Evolutionary conservation across 352 stramenopile genomes (phyloP).

Genomic region (Pythium periplocum): DNA sequence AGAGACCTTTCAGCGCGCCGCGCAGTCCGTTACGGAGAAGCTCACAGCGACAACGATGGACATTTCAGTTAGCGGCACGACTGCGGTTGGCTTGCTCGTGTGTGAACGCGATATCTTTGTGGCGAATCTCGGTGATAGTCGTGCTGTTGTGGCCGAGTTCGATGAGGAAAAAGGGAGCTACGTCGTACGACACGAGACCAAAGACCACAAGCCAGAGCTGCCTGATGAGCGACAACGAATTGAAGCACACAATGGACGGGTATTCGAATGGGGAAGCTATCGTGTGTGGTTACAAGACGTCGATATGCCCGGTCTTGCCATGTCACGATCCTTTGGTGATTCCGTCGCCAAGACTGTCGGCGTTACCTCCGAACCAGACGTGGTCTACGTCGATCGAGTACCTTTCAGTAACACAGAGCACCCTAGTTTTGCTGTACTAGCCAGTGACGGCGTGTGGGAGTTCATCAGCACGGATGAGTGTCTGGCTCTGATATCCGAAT

Average conservation of each 20-base stretch:
- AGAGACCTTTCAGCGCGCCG: slow-evolving; percentile 49
- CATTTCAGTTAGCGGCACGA: slow-evolving; percentile 75
- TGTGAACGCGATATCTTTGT: slow-evolving; percentile 57
- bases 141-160: slow-evolving; percentile 48
- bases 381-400: slow-evolving; percentile 38
- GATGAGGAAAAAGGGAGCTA: slow-evolving; percentile 29
- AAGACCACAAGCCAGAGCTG: slow-evolving; percentile 78
- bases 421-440: slow-evolving; percentile 62
- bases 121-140: slow-evolving; percentile 72
- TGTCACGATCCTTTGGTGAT: slow-evolving; percentile 82
- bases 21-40: slow-evolving; percentile 29
- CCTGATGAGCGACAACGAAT: slow-evolving; percentile 65
- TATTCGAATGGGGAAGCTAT: slow-evolving; percentile 76
- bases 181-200: slow-evolving; percentile 51
- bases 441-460: slow-evolving; percentile 83
- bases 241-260: slow-evolving; percentile 58
- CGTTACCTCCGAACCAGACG: slow-evolving; percentile 66
- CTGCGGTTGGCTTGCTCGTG: slow-evolving; percentile 58
- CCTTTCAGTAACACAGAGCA: slow-evolving; percentile 16
- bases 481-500: slow-evolving; percentile 51
- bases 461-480: slow-evolving; percentile 75
- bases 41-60: slow-evolving; percentile 53
- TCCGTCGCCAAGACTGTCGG: slow-evolving; percentile 72
- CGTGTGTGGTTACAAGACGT: slow-evolving; percentile 84
- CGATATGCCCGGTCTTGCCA: slow-evolving; percentile 79